Percentiles rank a stretch among this genome's conserved stretches.
These are phyloP conservation scores for Ulmus americana DNA, from an alignment of 331 rosid genomes.

Conservation along the genomic window DNA sequence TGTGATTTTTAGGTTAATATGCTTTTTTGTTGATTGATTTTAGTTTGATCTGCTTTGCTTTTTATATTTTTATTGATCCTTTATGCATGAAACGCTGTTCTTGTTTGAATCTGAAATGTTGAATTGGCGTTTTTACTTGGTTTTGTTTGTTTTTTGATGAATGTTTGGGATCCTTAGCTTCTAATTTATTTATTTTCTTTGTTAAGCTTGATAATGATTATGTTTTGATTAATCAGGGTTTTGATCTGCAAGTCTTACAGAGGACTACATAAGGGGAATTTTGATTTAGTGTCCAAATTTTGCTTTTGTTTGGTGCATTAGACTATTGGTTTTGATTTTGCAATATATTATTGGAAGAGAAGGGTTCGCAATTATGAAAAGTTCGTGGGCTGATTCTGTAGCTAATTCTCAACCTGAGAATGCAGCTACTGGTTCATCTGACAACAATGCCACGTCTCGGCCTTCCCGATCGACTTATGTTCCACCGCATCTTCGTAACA, in stretches of 20 bases:
- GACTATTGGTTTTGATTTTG: constrained; percentile 15
- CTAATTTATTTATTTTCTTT: neutral
- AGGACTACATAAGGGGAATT: constrained; percentile 24
- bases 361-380: constrained; percentile 41
- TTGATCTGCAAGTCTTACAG: constrained; percentile 14
- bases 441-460: constrained; percentile 24
- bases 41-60: constrained; percentile 17
- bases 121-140: neutral
- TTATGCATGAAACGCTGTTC: neutral
- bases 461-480: constrained; percentile 53
- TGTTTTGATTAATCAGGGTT: constrained; percentile 20
- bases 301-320: constrained; percentile 22
- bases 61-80: neutral
- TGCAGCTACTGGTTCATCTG: constrained; percentile 35
- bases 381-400: constrained; percentile 73
- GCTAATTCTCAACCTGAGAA: constrained; percentile 43
- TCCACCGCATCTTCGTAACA: constrained; percentile 77
- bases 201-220: constrained; percentile 27
- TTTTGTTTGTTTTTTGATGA: neutral
- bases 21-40: constrained; percentile 6
- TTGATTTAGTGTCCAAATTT: constrained; percentile 19
- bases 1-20: neutral
- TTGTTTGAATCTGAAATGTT: neutral
- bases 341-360: constrained; percentile 3
- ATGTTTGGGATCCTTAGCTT: neutral